A percentile compares a stretch with the other conserved stretches of the same genome.
Conservation (phyloP, 2,329 filamentous ascomycete species). For the Nothophoma quercina region DNA sequence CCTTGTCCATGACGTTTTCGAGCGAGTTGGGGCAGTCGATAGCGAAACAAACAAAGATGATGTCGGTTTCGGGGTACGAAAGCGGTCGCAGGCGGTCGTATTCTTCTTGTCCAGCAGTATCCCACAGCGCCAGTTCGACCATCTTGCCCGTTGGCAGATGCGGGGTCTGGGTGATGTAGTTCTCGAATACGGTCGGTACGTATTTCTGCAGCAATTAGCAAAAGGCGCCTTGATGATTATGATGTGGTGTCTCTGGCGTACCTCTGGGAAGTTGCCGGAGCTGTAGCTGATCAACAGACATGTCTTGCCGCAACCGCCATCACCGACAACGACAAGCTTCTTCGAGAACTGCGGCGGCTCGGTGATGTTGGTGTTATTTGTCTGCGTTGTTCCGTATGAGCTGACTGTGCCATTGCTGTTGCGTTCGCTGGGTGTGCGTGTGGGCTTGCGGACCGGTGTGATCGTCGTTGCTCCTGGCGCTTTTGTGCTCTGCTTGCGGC, state of each 20-base stretch:
- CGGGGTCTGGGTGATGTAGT: conserved; percentile 97
- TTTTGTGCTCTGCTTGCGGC: conserved; percentile 62
- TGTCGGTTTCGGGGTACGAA: conserved; percentile 96
- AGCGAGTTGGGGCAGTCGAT: conserved; percentile 98
- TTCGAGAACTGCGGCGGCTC: conserved; percentile 94
- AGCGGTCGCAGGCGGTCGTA: conserved; percentile 95
- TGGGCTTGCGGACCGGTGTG: conserved; percentile 51
- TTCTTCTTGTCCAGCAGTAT: conserved; percentile 97
- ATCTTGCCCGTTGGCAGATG: conserved; percentile 90
- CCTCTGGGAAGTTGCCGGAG: conserved; percentile 98
- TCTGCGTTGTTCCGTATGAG: conserved; percentile 79
- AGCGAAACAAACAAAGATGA: conserved; percentile 98
- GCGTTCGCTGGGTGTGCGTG: conserved; percentile 65
- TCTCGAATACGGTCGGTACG: conserved; percentile 98
- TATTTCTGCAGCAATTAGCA: conserved; percentile 78
- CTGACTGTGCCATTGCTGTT: conserved; percentile 91
- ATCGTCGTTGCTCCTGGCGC: conserved; percentile 45
- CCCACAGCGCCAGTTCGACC: conserved; percentile 96
- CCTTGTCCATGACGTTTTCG: conserved; percentile 99
- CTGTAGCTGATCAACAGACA: conserved; percentile 98
- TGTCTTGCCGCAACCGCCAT: conserved; percentile 98
- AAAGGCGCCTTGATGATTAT: neutral
- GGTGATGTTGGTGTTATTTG: conserved; percentile 84
- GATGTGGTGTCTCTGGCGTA: conserved; percentile 50
- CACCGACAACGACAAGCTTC: conserved; percentile 98